Evolutionary conservation across 345 rosid genomes (phyloP), one percentile per base, ranked within the genome.

Genomic region (Carallia brachiata): DNA sequence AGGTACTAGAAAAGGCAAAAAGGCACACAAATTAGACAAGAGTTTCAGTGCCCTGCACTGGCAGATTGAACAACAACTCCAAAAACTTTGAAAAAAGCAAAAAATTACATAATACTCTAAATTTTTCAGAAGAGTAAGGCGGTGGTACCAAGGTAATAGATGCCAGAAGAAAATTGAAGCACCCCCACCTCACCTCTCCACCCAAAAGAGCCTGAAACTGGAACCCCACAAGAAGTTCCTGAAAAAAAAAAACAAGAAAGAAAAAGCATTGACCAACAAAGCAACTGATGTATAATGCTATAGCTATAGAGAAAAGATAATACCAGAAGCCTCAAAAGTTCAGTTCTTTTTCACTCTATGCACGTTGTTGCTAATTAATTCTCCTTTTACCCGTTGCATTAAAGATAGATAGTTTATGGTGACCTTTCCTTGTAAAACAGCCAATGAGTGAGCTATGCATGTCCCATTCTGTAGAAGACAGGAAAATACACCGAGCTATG

Each of bases 361-460:
- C 34, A 32, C 34, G 4, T 32, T 32, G 34, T 32, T 1, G 34
- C 34, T 32, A 32, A 32, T 32, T 32, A 32, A 32, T 7, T 48
- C 18, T 10, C 10, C 37, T 27, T 40, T 2, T 15, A 8, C 19
- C 36, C 18, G 8, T 52, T 36, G 34, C 19, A 73, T 58, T 36
- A 48, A 23, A 62, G 19, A 74, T 55, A 50, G 31, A 66, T 44
- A 48, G 50, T 6, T 2, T 10, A 6, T 30, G 27, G 70, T 12
- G 16, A 48, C 32, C 34, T 66, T 52, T 23, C 66, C 69, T 66
- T 65, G 50, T 65, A 61, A 37, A 60, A 40, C 34, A 3, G 16
- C 63, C 23, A 52, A 61, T 28, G 12, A 66, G 63, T 1, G 4
- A 52, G 39, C 57, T 32, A 13, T 58, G 70, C 75, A 65, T 65